Evolutionary conservation across 2,329 filamentous ascomycete species (phyloP).

Genomic region (Periglandula ipomoeae): DNA sequence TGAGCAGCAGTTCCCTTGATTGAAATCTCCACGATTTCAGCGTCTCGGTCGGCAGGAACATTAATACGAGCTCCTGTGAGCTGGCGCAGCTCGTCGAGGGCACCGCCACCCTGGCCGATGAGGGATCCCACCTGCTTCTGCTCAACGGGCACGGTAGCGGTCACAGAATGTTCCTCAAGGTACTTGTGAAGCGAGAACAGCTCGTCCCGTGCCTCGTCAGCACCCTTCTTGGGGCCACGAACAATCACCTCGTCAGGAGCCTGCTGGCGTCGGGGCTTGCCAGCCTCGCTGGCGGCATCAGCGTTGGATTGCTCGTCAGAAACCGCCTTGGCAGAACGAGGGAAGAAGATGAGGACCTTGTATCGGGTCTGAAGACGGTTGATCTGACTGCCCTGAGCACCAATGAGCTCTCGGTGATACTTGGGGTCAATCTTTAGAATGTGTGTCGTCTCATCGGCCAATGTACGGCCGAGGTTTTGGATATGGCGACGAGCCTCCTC

Average conservation of each 20-base stretch:
- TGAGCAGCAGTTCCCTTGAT: constrained; percentile 88
- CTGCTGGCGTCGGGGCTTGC: constrained; percentile 61
- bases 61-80: constrained; percentile 84
- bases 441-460: constrained; percentile 86
- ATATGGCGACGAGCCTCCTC: constrained; percentile 81
- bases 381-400: constrained; percentile 76
- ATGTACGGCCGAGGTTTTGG: constrained; percentile 63
- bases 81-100: constrained; percentile 82
- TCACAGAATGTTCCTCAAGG: constrained; percentile 77
- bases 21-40: constrained; percentile 71
- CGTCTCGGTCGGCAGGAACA: constrained; percentile 72
- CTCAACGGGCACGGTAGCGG: constrained; percentile 72
- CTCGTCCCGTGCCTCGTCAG: constrained; percentile 85
- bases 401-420: constrained; percentile 90
- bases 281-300: constrained; percentile 60
- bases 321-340: constrained; percentile 49
- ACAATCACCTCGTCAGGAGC: constrained; percentile 81
- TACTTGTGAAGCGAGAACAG: constrained; percentile 83
- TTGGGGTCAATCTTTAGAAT: constrained; percentile 84
- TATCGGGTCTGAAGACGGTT: constrained; percentile 89
- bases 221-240: constrained; percentile 85
- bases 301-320: constrained; percentile 62
- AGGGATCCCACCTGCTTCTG: constrained; percentile 89
- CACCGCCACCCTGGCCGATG: constrained; percentile 82
- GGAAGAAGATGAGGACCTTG: constrained; percentile 93